Evolutionary conservation across 2,329 filamentous ascomycete genomes (phyloP), one percentile per base, ranked within the genome.

Genomic region (Alternaria gansuensis): DNA sequence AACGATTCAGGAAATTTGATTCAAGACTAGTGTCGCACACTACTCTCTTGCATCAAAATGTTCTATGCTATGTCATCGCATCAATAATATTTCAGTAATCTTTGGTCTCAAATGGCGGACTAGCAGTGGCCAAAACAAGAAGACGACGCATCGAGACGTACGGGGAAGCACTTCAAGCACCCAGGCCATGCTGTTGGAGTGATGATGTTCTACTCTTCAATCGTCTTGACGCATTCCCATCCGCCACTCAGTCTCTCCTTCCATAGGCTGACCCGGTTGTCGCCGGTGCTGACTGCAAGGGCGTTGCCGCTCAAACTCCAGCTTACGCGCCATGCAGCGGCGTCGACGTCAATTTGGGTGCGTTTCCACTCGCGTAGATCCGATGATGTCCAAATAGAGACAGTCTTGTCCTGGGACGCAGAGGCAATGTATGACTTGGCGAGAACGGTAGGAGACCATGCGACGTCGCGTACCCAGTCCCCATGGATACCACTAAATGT

Each of bases 241-340:
- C 96, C 92, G 54, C 95, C 95, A 77, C 90, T 91, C 70, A 99
- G 82, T 77, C 96, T 96, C 85, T 99, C 95, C 85, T 98, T 99
- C 94, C 94, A 99, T 78, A 99, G 80, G 53, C 90, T 96, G 55
- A 99, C 93, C 82, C 96, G 93, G 84, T 99, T 99, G 80, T 99
- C 94, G 26, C 90, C 92, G 37, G 92, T 92, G 75, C 91, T 95
- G 63, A 97, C 92, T 9, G 95, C 95, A 70, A 99, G 84, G 21
- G 98, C 93, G 77, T 99, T 99, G 51, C 95, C 95, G 78, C 92
- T 97, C 75, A 98, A 83, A 71, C 93, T 97, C 95, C 95, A 99
- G 84, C 92, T 97, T 44, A 97, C 95, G 55, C 95, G 88, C 95
- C 95, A 99, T 59, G 97, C 86, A 45, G 93, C 89, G 4, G 90